Evolutionary conservation across 164 flowering plant genomes (phyloP), one percentile per base, ranked within the genome.

Genomic region (Euptelea pleiosperma): DNA sequence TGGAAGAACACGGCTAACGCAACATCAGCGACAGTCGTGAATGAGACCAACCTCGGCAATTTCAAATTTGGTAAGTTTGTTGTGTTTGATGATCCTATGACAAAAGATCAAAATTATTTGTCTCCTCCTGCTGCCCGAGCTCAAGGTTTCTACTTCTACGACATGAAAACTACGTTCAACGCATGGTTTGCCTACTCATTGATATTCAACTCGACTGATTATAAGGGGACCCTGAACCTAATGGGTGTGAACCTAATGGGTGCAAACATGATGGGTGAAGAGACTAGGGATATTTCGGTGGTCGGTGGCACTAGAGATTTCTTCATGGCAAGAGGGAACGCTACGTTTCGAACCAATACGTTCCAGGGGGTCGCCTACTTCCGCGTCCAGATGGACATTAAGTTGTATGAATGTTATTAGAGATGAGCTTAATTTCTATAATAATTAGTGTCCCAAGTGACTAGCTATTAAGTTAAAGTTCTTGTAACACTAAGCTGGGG

Each of bases 11-110:
- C 59, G 0, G 50, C 52, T 2, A 82, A 82, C 14, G 83, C 83
- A 1, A 82, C 83, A 0, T 58, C 60, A 57, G 11, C 29, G 1
- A 35, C 12, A 10, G 29, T 21, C 35, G 37, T 10, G 11, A 16
- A 48, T 16, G 18, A 4, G 6, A 59, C 37, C 9, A 14, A 2
- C 25, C 45, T 59, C 12, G 55, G 26, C 36, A 11, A 62, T 2
- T 68, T 0, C 61, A 71, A 21, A 44, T 84, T 84, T 34, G 87
- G 93, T 0, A 63, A 71, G 53, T 2, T 83, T 51, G 82, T 81
- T 0, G 73, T 84, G 19, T 79, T 77, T 22, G 73, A 77, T 16
- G 79, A 80, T 56, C 73, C 74, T 0, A 28, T 80, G 60, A 77
- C 81, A 0, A 36, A 37, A 29, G 80, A 77, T 44, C 19, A 54